Conservation (phyloP, 2,329 filamentous ascomycete species). For the Exophiala phaeomuriformis region DNA sequence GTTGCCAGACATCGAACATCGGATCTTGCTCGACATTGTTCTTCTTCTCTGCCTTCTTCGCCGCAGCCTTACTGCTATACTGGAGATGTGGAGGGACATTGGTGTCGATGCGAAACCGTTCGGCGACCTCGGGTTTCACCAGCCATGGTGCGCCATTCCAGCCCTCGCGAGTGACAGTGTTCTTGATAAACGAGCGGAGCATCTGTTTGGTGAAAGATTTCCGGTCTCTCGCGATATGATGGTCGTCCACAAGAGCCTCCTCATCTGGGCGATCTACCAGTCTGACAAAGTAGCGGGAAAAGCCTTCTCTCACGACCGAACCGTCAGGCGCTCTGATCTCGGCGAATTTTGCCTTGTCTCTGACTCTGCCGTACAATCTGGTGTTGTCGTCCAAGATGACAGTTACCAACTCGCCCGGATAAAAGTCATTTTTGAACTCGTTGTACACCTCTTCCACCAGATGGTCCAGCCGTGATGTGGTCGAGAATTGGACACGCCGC, state of each 20-base stretch:
- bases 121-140: slow-evolving; percentile 78
- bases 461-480: slow-evolving; percentile 80
- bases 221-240: slow-evolving; percentile 76
- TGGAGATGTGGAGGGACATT: slow-evolving; percentile 74
- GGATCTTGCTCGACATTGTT: slow-evolving; percentile 51
- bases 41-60: slow-evolving; percentile 64
- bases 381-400: slow-evolving; percentile 59
- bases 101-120: slow-evolving; percentile 77
- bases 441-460: slow-evolving; percentile 40
- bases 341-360: slow-evolving; percentile 75
- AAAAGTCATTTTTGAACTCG: slow-evolving; percentile 83
- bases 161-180: slow-evolving; percentile 81
- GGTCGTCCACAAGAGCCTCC: slow-evolving; percentile 71
- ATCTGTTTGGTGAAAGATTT: slow-evolving; percentile 94
- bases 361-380: slow-evolving; percentile 63
- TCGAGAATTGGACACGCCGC: slow-evolving; percentile 85
- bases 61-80: slow-evolving; percentile 69
- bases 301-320: slow-evolving; percentile 57
- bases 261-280: slow-evolving; percentile 62
- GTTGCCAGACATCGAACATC: slow-evolving; percentile 45
- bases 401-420: slow-evolving; percentile 76
- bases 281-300: slow-evolving; percentile 73
- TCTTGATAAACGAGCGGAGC: slow-evolving; percentile 87
- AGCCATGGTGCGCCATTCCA: slow-evolving; percentile 98
- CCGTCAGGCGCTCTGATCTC: slow-evolving; percentile 57